Conservation (phyloP, 2,329 filamentous ascomycete genomes). For the Fusarium musae region DNA sequence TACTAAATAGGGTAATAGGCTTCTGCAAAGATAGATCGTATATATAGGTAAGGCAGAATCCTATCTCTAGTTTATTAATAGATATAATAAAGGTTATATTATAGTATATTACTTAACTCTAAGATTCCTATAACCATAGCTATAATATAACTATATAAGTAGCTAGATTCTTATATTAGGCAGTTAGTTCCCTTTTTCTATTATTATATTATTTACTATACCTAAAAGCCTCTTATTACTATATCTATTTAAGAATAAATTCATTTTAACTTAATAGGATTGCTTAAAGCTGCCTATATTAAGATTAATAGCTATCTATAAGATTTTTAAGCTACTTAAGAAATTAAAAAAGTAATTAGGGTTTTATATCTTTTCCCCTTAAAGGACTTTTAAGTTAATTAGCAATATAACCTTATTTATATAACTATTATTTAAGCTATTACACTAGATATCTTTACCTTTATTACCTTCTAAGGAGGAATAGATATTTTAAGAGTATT, state of each 20-base stretch:
- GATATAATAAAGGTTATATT: background rate
- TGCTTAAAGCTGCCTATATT: no score
- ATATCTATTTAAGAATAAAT: no score
- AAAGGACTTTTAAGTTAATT: background rate
- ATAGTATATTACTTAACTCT: background rate
- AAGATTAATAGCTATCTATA: no score
- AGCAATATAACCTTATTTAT: background rate
- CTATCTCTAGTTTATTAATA: background rate
- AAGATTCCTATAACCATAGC: background rate
- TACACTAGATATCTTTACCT: no score
- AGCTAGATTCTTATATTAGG: background rate
- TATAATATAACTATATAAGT: background rate
- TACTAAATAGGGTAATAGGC: background rate
- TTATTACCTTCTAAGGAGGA: no score
- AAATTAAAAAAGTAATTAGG: no score
- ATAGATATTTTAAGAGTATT: no score
- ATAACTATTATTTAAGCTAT: rapidly evolving
- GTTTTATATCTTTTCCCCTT: no score
- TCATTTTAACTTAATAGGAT: no score
- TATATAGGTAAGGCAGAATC: background rate
- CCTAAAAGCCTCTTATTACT: no score
- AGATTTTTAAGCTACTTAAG: no score
- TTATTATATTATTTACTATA: background rate
- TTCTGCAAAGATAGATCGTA: background rate
- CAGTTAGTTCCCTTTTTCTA: background rate